Percentiles rank a stretch among this genome's conserved stretches.
phyloP scores from a whole-genome alignment of 176 grass and related monocot genomes.

The Phragmites australis region DNA sequence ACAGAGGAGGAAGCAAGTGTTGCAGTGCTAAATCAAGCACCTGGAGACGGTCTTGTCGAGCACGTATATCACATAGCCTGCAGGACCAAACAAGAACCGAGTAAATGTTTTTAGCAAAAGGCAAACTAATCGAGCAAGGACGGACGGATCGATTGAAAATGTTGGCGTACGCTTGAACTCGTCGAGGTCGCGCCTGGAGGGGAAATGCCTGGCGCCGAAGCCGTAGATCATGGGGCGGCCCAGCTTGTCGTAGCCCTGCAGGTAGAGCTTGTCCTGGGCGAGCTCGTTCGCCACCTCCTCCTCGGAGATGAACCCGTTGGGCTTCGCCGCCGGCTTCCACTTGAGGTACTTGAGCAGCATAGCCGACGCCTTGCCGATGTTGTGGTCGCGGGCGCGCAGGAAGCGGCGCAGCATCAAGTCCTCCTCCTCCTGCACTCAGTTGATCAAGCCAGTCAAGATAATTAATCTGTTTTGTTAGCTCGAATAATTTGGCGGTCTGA shows the following conservation, averaged over 20 bases:
- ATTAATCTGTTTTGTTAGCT: too few relatives aligned
- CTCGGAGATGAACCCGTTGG: slow-evolving; percentile 43
- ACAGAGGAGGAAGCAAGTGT: too few relatives aligned
- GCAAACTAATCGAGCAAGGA: too few relatives aligned
- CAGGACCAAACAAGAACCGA: too few relatives aligned
- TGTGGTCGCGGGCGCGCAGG: slow-evolving; percentile 52
- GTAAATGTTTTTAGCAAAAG: too few relatives aligned
- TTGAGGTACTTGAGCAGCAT: slow-evolving; percentile 66
- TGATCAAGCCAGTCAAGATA: too few relatives aligned
- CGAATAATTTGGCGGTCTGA: not conserved
- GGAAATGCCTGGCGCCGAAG: slow-evolving; percentile 50
- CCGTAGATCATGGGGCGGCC: slow-evolving; percentile 47
- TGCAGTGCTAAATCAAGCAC: too few relatives aligned
- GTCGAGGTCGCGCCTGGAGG: slow-evolving; percentile 45
- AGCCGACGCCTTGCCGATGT: slow-evolving; percentile 53
- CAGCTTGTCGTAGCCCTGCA: slow-evolving; percentile 56
- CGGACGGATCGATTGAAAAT: too few relatives aligned
- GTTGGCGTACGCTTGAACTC: slow-evolving; percentile 69
- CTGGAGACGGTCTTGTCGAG: slow-evolving; percentile 55
- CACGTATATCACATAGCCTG: slow-evolving; percentile 43
- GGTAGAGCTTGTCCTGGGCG: slow-evolving; percentile 50
- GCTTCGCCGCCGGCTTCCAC: slow-evolving; percentile 62
- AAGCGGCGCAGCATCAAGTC: slow-evolving; percentile 59
- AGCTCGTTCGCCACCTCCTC: slow-evolving; percentile 58
- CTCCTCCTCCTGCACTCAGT: slow-evolving; percentile 55